phyloP scores from a whole-genome alignment of 208 protist genomes.

The Naegleria gruberi region DNA sequence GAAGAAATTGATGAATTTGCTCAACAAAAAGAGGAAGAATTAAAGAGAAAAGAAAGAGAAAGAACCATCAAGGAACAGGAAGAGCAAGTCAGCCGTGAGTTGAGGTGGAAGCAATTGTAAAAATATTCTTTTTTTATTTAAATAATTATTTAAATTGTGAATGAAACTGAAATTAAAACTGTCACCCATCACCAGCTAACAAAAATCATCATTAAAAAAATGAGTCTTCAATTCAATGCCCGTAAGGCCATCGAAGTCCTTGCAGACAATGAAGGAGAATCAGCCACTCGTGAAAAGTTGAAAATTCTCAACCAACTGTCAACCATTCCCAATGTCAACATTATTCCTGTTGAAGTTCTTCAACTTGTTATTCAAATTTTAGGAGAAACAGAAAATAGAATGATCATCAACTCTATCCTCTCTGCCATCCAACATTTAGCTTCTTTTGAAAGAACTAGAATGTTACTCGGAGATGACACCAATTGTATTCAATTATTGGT shows the following conservation, averaged over 20 bases:
- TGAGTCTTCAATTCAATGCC: background rate
- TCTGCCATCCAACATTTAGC: background rate
- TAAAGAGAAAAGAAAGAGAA: background rate
- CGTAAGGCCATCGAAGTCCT: background rate
- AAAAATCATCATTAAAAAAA: background rate
- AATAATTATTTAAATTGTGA: no score
- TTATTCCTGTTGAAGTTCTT: background rate
- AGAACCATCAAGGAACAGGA: background rate
- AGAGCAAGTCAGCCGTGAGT: background rate
- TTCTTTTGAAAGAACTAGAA: background rate
- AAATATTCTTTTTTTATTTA: no score
- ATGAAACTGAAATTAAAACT: no score
- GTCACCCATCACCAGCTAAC: background rate
- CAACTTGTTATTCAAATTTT: background rate
- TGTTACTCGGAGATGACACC: background rate
- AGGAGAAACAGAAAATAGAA: background rate
- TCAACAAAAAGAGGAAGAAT: background rate
- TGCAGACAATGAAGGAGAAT: background rate
- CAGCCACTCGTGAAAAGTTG: background rate
- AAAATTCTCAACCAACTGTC: background rate
- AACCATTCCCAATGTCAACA: background rate
- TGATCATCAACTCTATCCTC: background rate
- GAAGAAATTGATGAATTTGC: background rate
- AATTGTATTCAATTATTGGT: background rate
- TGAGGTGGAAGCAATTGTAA: conserved; percentile 3